Base-by-base conservation (phyloP, 2,329 filamentous ascomycete species). In the Torrubiellomyces zombiae region DNA sequence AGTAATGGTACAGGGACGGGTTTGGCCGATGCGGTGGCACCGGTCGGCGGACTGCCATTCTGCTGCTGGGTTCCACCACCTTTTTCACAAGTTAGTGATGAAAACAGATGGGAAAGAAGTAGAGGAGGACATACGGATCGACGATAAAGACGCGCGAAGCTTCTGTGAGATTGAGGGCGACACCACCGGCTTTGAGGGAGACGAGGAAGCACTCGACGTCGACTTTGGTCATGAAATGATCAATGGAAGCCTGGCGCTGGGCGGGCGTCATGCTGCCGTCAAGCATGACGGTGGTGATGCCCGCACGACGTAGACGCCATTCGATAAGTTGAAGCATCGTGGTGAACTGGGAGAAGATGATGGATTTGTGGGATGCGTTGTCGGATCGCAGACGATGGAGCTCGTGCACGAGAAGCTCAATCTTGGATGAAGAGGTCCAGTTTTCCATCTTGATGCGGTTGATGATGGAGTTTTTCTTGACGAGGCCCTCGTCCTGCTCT, bases 21-120 rank as follows among this genome's bases (percentile, higher is more conserved):
- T 80, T 56, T 98, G 89, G 16, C 89, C 89, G 38, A 95, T 98
- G 28, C 89, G 83, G 53, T 95, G 89, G 44, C 78, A 83, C 35
- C 80, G 69, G 48, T 98, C 89, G 3, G 89, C 89, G 32, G 79
- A 89, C 53, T 98, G 89, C 89, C 89, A 98, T 55, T 98, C 89
- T 0, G 86, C 86, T n/a, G 85, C 85, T n/a, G 89, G 89, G 39
- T 95, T 95, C 89, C 89, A 98, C 89, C 89, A 95, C 38, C 78
- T 83, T 7, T 37, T n/a, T 18, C 32, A 16, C 30, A 14, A 4
- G 26, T 55, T 31, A 49, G 37, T 15, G 25, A 7, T 9, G 10
- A 4, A 10, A 9, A 4, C 18, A 6, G 6, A 13, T 16, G 3
- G 15, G 3, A 20, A 12, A 15, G n/a, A n/a, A n/a, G n/a, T n/a